A percentile compares a stretch with the other conserved stretches of the same genome.
These are phyloP conservation scores for Ustilago vetiveriae DNA, from an alignment of 1,284 basidiomycete species.

Conservation along the genomic window DNA sequence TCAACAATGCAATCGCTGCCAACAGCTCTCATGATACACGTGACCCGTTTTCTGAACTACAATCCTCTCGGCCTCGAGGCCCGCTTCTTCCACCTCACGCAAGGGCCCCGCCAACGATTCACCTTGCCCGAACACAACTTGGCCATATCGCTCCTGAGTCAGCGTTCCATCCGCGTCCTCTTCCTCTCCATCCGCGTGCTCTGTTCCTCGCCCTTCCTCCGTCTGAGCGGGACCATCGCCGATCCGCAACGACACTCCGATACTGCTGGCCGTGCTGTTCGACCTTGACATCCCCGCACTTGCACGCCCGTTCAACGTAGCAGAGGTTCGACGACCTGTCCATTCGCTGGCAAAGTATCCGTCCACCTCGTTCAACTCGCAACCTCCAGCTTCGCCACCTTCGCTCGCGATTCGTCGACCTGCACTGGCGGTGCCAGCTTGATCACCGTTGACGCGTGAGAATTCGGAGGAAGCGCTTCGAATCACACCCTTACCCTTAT, in stretches of 20 bases:
- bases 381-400: background rate
- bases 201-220: background rate
- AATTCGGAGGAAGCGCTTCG: constrained; percentile 28
- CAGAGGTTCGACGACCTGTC: constrained; percentile 1
- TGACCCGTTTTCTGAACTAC: constrained; percentile 37
- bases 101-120: background rate
- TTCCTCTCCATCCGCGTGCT: background rate
- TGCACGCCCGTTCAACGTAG: background rate
- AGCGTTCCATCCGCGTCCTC: constrained; percentile 36
- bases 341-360: constrained; percentile 25
- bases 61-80: constrained; percentile 19
- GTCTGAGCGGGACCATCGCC: constrained; percentile 18
- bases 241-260: constrained; percentile 31
- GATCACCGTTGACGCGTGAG: constrained; percentile 1
- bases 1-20: constrained; percentile 5
- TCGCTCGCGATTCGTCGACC: constrained; percentile 9
- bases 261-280: constrained; percentile 18
- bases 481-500: constrained; percentile 49
- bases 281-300: constrained; percentile 23
- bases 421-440: background rate
- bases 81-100: constrained; percentile 1
- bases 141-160: constrained; percentile 17
- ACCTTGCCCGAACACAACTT: background rate
- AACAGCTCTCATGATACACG: constrained; percentile 41
- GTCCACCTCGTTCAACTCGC: constrained; percentile 16